Percentiles rank a stretch among this genome's conserved stretches.
These are phyloP conservation scores for Leishmania tarentolae DNA, from an alignment of 208 protist genomes.

Conservation along the genomic window DNA sequence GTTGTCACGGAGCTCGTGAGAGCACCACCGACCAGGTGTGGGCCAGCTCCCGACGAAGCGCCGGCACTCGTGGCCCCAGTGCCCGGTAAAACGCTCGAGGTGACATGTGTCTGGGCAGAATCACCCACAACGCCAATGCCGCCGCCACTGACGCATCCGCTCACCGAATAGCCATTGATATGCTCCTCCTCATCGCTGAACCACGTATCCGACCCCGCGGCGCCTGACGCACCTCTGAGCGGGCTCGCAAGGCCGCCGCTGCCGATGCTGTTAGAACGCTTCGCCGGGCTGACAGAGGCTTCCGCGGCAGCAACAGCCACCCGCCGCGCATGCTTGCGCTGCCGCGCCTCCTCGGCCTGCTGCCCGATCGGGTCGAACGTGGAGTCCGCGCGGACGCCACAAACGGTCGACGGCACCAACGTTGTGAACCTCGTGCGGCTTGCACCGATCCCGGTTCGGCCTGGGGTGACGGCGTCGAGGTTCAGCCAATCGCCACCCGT, in stretches of 20 bases:
- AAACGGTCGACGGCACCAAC: not conserved
- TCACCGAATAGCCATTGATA: conserved; percentile 7
- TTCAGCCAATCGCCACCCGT: conserved; percentile 51
- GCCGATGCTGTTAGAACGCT: not conserved
- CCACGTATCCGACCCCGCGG: conserved; percentile 16
- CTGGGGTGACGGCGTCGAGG: conserved; percentile 9
- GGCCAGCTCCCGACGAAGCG: not conserved
- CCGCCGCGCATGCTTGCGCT: conserved; percentile 43
- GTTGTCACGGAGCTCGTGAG: not conserved
- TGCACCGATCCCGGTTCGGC: conserved; percentile 1
- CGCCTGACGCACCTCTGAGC: conserved; percentile 3
- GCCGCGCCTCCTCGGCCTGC: conserved; percentile 45
- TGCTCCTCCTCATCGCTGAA: conserved; percentile 27
- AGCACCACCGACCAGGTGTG: not conserved
- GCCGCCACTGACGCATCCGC: not conserved
- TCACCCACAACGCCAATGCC: not conserved
- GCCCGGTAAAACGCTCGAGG: not conserved
- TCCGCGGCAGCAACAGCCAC: conserved; percentile 29
- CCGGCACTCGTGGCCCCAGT: not conserved
- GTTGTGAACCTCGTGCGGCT: conserved; percentile 1
- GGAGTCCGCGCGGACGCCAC: not conserved
- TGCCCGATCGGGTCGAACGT: conserved; percentile 75
- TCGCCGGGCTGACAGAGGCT: conserved; percentile 1
- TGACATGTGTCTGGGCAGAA: not conserved
- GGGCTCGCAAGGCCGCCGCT: not conserved